phyloP scores from a whole-genome alignment of 2,329 filamentous ascomycete genomes.

The Lasiodiplodia hormozganensis region DNA sequence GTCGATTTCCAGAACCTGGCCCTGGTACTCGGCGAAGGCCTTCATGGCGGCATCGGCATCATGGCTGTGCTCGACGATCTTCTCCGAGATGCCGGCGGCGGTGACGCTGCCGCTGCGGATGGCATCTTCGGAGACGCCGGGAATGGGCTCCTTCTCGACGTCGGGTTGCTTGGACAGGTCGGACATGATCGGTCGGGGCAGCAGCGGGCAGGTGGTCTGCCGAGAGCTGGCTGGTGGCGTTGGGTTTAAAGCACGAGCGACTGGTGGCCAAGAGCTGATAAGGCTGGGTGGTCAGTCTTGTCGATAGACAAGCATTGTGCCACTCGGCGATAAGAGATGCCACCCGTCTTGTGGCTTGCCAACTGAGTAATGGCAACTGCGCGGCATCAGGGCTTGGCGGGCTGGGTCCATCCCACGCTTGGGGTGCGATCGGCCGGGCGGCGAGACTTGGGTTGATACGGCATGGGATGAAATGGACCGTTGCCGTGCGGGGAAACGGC shows the following conservation, averaged over 20 bases:
- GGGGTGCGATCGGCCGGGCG: conserved; percentile 5
- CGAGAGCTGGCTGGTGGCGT: background rate
- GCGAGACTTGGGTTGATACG: background rate
- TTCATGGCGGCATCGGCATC: conserved; percentile 69
- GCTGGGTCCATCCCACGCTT: background rate
- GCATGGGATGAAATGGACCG: background rate
- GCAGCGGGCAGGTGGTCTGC: background rate
- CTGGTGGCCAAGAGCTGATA: background rate
- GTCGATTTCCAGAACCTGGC: conserved; percentile 61
- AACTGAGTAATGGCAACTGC: conserved; percentile 2
- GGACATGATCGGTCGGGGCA: conserved; percentile 8
- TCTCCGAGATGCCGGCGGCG: conserved; percentile 3
- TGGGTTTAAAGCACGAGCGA: background rate
- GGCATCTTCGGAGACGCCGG: conserved; percentile 11
- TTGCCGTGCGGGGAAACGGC: conserved; percentile 12
- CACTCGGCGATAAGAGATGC: conserved; percentile 13
- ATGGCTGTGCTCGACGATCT: conserved; percentile 53
- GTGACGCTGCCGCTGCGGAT: conserved; percentile 9
- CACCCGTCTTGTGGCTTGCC: background rate
- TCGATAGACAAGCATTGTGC: conserved; percentile 12
- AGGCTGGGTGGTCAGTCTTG: background rate
- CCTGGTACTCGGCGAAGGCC: conserved; percentile 58
- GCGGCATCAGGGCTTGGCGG: background rate
- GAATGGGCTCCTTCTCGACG: conserved; percentile 25
- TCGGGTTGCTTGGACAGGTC: conserved; percentile 16